These are phyloP conservation scores for Saccharomyces hybrid DNA, from an alignment of 1,139 yeast species.

Conservation along the genomic window DNA sequence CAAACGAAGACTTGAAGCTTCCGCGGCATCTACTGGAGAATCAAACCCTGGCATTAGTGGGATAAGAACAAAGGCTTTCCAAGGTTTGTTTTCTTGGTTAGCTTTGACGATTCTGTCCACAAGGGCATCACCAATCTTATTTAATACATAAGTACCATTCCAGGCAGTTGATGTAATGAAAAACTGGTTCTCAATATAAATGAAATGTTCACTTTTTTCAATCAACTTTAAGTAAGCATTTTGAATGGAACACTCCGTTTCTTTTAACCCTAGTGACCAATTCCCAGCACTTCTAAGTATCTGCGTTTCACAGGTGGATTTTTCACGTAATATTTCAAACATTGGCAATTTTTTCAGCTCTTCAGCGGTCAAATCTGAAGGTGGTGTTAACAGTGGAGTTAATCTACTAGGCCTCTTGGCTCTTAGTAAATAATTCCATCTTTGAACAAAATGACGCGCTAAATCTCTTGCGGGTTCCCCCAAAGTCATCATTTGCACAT, in stretches of 20 bases:
- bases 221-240: slow-evolving; percentile 85
- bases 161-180: slow-evolving; percentile 81
- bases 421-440: slow-evolving; percentile 91
- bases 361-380: slow-evolving; percentile 71
- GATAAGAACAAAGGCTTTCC: slow-evolving; percentile 88
- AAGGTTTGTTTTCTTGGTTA: slow-evolving; percentile 60
- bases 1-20: slow-evolving; percentile 87
- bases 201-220: slow-evolving; percentile 86
- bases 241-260: slow-evolving; percentile 85
- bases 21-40: slow-evolving; percentile 86
- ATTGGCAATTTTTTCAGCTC: slow-evolving; percentile 59
- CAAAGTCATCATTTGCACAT: slow-evolving; percentile 89
- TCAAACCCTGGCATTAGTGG: slow-evolving; percentile 98
- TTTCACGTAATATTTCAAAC: slow-evolving; percentile 22
- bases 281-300: slow-evolving; percentile 77
- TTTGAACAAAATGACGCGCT: slow-evolving; percentile 88
- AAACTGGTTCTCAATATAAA: slow-evolving; percentile 91
- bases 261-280: slow-evolving; percentile 86
- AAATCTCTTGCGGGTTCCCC: slow-evolving; percentile 94
- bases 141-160: slow-evolving; percentile 80
- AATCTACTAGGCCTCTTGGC: slow-evolving; percentile 91
- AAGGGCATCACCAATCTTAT: slow-evolving; percentile 90
- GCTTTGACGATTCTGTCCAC: slow-evolving; percentile 92
- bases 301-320: slow-evolving; percentile 89
- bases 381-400: slow-evolving; percentile 88